These are phyloP conservation scores for Cordyceps cicadae DNA, from an alignment of 2,329 filamentous ascomycete species.

Conservation along the genomic window DNA sequence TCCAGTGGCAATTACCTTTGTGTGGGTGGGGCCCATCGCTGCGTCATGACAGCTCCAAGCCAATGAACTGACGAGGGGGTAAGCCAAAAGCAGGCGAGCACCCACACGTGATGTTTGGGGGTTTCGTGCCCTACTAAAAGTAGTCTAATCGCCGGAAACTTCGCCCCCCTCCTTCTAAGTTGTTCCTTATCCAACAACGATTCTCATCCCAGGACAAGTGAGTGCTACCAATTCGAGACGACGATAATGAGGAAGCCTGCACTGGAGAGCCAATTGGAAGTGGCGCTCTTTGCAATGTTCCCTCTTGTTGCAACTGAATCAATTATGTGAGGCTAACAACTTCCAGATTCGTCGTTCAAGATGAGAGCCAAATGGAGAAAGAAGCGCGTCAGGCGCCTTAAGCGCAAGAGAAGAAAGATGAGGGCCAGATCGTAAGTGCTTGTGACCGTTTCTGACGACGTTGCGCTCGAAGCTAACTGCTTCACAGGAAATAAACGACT, in stretches of 20 bases:
- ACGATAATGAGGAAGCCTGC: not conserved
- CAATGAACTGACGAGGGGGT: not conserved
- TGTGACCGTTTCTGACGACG: not conserved
- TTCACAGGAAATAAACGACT: slow-evolving; percentile 58
- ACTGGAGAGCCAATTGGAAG: not conserved
- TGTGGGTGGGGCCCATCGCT: not conserved
- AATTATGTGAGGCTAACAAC: slow-evolving; percentile 14
- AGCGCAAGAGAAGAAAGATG: slow-evolving; percentile 99
- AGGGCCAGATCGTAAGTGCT: slow-evolving; percentile 85
- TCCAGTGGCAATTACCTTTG: not conserved
- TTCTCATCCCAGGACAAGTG: slow-evolving; percentile 39
- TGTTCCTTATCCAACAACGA: slow-evolving; percentile 36
- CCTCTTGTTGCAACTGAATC: not conserved
- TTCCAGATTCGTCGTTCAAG: slow-evolving; percentile 40
- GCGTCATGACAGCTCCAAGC: not conserved
- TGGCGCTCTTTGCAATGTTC: not conserved
- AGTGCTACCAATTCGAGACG: slow-evolving; percentile 14
- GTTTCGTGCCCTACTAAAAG: slow-evolving; percentile 29
- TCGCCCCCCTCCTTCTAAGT: slow-evolving; percentile 22
- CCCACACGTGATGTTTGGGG: slow-evolving; percentile 27
- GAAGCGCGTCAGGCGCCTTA: slow-evolving; percentile 98
- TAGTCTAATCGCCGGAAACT: slow-evolving; percentile 24
- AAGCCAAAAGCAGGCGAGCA: slow-evolving; percentile 7
- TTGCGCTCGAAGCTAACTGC: slow-evolving; percentile 25
- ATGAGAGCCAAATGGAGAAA: slow-evolving; percentile 99